Conservation (phyloP, 1,284 basidiomycete species). For the Microbotryum lychnidis-dioicae region DNA sequence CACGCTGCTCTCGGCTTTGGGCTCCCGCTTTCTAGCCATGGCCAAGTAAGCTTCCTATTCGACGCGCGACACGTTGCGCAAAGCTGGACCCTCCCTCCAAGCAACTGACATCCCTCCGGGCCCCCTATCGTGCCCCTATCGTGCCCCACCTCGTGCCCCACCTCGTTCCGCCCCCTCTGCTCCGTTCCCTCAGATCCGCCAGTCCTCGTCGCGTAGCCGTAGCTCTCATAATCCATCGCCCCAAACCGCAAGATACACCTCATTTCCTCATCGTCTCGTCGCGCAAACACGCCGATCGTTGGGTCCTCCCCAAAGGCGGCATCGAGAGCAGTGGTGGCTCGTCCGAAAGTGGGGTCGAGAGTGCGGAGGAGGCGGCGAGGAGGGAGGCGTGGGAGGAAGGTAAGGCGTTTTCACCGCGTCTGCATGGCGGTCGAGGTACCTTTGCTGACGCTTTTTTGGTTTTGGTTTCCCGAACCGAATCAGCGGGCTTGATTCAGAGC, state of each 20-base stretch:
- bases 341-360: constrained; percentile 7
- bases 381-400: constrained; percentile 32
- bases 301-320: constrained; percentile 30
- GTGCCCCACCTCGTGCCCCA: no score
- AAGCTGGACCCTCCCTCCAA: neutral
- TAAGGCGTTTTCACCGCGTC: neutral
- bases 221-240: constrained; percentile 6
- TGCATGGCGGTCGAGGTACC: no score
- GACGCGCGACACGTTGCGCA: neutral
- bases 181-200: neutral
- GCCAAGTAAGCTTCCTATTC: neutral
- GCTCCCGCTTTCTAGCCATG: no score
- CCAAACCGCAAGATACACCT: neutral
- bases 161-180: neutral
- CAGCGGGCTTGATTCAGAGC: constrained; percentile 12
- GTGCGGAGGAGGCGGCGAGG: constrained; percentile 7
- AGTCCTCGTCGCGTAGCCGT: constrained; percentile 21
- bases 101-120: neutral
- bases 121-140: neutral
- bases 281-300: constrained; percentile 12
- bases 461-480: no score
- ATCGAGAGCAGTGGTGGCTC: constrained; percentile 6
- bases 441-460: no score
- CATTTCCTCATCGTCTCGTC: constrained; percentile 16
- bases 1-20: no score